Evolutionary conservation across 495 filamentous ascomycete species (phyloP).

Genomic region (Lepidopterella palustris): DNA sequence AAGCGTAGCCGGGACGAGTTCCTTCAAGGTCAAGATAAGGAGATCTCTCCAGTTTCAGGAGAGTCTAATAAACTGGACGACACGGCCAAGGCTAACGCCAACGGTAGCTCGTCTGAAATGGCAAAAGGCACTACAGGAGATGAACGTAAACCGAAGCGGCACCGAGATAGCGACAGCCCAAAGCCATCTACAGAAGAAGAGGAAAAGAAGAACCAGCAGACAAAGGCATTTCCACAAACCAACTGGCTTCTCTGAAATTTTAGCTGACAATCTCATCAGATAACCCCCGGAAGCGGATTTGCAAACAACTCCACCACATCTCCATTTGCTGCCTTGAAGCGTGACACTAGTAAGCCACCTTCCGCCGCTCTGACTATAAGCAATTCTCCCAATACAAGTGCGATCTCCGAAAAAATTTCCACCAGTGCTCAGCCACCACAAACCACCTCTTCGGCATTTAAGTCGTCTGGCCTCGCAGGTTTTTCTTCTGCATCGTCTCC

Average conservation of each 20-base stretch:
- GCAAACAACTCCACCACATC: slow-evolving; percentile 47
- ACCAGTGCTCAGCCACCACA: slow-evolving; percentile 1
- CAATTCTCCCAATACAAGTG: slow-evolving; percentile 21
- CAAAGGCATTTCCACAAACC: slow-evolving; percentile 21
- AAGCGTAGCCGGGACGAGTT: slow-evolving; percentile 28
- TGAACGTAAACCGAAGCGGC: slow-evolving; percentile 28
- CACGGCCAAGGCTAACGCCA: not conserved
- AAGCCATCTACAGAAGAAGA: slow-evolving; percentile 8
- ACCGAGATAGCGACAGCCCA: slow-evolving; percentile 21
- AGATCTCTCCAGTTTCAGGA: not conserved
- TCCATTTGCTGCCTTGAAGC: slow-evolving; percentile 45
- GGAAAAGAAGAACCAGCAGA: not conserved
- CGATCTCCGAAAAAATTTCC: slow-evolving; percentile 6
- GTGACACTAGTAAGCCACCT: no score
- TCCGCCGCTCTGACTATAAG: slow-evolving; percentile 29
- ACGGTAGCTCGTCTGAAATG: not conserved
- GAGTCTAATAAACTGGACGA: not conserved
- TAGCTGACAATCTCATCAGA: slow-evolving; percentile 30
- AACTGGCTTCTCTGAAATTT: no score
- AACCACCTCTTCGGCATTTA: slow-evolving; percentile 21
- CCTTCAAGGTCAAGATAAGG: slow-evolving; percentile 9
- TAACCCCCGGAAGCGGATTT: slow-evolving; percentile 46
- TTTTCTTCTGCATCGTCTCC: slow-evolving; percentile 47
- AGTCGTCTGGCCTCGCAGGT: slow-evolving; percentile 31
- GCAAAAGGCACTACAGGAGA: slow-evolving; percentile 1